Conservation (phyloP, 78 protist genomes). For the Chrysochromulina parva region DNA sequence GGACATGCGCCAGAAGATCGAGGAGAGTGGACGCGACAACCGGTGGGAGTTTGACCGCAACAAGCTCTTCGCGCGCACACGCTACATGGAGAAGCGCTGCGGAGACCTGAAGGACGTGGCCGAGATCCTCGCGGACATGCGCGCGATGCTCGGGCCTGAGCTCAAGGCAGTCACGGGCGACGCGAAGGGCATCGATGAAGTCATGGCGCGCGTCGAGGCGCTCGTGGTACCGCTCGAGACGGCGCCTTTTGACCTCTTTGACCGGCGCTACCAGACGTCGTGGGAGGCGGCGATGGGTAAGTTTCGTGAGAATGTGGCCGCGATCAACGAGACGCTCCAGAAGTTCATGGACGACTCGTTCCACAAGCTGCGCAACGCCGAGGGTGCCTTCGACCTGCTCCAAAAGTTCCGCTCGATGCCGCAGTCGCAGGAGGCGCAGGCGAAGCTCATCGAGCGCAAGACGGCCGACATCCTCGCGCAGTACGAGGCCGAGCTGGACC, state of each 20-base stretch:
- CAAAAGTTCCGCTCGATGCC: constrained; percentile 65
- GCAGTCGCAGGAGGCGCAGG: constrained; percentile 26
- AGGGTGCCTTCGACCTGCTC: constrained; percentile 79
- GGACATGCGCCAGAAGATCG: constrained; percentile 68
- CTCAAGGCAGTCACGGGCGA: constrained; percentile 79
- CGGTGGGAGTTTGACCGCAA: constrained; percentile 88
- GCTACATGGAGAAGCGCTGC: constrained; percentile 66
- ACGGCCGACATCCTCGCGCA: constrained; percentile 64
- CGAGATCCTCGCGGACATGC: constrained; percentile 53
- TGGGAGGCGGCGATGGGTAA: constrained; percentile 59
- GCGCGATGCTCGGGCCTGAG: constrained; percentile 63
- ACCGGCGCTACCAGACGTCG: constrained; percentile 11
- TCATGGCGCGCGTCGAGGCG: constrained; percentile 43
- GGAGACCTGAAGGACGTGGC: constrained; percentile 60
- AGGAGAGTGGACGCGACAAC: constrained; percentile 60
- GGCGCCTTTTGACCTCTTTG: constrained; percentile 68
- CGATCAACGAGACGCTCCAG: constrained; percentile 40
- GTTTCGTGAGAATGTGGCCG: constrained; percentile 46
- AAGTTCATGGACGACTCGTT: constrained; percentile 76
- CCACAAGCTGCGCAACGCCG: constrained; percentile 75
- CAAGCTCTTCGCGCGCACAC: constrained; percentile 67
- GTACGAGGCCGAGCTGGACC: constrained; percentile 57
- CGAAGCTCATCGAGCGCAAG: constrained; percentile 73
- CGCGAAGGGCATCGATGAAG: constrained; percentile 66
- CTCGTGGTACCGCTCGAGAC: constrained; percentile 57